Evolutionary conservation across 1,139 yeast species (phyloP), one percentile per base, ranked within the genome.

Genomic region (Candida anutae): DNA sequence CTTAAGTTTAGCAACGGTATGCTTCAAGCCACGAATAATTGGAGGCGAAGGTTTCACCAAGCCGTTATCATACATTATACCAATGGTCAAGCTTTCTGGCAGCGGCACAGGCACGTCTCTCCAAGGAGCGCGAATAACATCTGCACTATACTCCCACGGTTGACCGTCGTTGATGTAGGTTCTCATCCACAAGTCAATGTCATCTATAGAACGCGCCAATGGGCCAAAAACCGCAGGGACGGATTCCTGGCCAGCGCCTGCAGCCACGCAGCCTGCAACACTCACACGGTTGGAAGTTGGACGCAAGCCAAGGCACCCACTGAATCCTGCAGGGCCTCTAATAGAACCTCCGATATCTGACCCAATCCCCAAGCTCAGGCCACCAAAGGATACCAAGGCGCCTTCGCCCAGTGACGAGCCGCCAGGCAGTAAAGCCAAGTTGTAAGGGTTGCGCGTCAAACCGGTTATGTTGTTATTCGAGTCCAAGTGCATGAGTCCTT

Each of bases 331-430:
- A 3, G 90, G 93, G 6, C 69, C 76, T 46, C 90, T 67, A 37
- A 81, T 76, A 2, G 83, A 74, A 1, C 90, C 93, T 35, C 90
- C 93, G 40, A 81, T 79, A 51, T 81, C 93, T 22, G 82, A 69
- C 13, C 90, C 90, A 32, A 80, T 62, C 25, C 88, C 88, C 23
- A 79, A 37, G 2, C 73, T 62, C 17, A 83, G 71, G 8, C 78
- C 85, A 26, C 75, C 78, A 52, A 76, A 70, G 1, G 70, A 74
- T 25, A 76, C 73, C 39, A 76, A 49, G 0, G 87, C 71, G 38
- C 88, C 87, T 50, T 80, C 90, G 40, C 93, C 93, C 19, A 83
- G 77, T 2, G 85, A 77, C 0, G 87, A 77, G 8, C 93, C 93
- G 36, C 72, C 72, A 3, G 69, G 46, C 4, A 68, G 50, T 36